Evolutionary conservation across 805 yeast genomes (phyloP), one percentile per base, ranked within the genome.

Genomic region (Nakazawaea ishiwadae): DNA sequence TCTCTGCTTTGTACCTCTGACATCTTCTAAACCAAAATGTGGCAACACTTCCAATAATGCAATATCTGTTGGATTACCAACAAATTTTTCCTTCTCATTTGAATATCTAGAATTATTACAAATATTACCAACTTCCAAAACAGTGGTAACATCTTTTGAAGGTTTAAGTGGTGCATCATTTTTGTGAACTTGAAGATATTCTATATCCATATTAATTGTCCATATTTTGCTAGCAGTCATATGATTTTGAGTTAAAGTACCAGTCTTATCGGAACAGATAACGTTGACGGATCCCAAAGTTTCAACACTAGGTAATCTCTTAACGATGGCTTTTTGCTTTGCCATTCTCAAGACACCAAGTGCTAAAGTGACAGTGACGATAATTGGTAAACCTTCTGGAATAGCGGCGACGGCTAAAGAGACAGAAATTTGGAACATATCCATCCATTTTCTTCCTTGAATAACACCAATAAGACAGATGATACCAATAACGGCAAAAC

Each of bases 401-500:
- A 93, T 93, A 3, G 99, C 99, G 38, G 99, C 99, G 15, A 93
- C 99, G 3, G 99, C 99, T 48, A 93, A 71, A 1, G 97, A 89
- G 8, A 93, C 99, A 1, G 96, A 87, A 44, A 93, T 89, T 61
- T 91, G 96, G 65, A 93, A 91, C 97, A 95, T 93, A 48, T 93
- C 98, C 44, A 93, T 73, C 96, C 97, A 90, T 8, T 85, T 75
- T 48, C 95, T 83, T 37, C 99, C 98, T 66, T 93, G 96, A 36
- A 87, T 44, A 16, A 93, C 72, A 44, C 99, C 99, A 51, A 93
- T 73, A 17, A 93, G 56, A 53, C 96, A 91, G 56, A 93, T 93
- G n/a, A 84, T 59, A 36, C 96, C 96, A 62, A 93, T 93, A 24
- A 91, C 83, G 19, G 71, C 78, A 65, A 93, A 93, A 63, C 95